Evolutionary conservation across 345 rosid species (phyloP).

Genomic region (Nasturtium officinale): DNA sequence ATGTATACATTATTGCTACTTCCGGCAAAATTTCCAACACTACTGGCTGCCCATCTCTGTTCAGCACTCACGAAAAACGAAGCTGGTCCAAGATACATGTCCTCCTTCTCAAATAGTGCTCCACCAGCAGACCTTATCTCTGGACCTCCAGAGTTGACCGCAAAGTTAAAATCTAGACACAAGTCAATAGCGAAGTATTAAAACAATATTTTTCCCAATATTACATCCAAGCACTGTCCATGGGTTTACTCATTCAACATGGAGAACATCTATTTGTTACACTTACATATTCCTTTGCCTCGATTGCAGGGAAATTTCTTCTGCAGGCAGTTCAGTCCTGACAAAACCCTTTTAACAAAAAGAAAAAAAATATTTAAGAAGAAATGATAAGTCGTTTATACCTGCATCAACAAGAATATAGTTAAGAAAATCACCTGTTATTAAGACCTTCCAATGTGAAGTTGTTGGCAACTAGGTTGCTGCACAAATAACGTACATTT

Average conservation of each 20-base stretch:
- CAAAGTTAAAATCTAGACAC: conserved; percentile 57
- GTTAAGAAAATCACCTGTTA: conserved; percentile 48
- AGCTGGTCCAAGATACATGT: conserved; percentile 59
- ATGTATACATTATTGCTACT: conserved; percentile 34
- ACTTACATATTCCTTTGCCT: conserved; percentile 62
- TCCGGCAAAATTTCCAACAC: conserved; percentile 48
- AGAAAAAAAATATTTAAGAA: neutral
- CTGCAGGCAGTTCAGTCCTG: conserved; percentile 71
- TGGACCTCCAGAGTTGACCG: conserved; percentile 74
- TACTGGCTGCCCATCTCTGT: conserved; percentile 60
- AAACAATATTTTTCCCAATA: neutral
- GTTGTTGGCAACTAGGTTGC: conserved; percentile 74
- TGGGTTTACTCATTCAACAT: neutral
- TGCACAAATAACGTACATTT: conserved; percentile 44
- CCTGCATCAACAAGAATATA: neutral
- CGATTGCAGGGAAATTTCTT: conserved; percentile 63
- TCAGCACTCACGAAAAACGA: conserved; percentile 51
- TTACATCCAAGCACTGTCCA: neutral
- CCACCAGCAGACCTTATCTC: conserved; percentile 44
- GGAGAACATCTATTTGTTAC: neutral
- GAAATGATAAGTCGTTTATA: neutral
- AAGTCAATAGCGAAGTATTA: neutral
- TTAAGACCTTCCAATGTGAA: conserved; percentile 51
- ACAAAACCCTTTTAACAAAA: conserved; percentile 43
- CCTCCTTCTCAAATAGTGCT: conserved; percentile 53